Conservation (phyloP, 1,139 yeast species). For the Blastobotrys petasosporus region DNA sequence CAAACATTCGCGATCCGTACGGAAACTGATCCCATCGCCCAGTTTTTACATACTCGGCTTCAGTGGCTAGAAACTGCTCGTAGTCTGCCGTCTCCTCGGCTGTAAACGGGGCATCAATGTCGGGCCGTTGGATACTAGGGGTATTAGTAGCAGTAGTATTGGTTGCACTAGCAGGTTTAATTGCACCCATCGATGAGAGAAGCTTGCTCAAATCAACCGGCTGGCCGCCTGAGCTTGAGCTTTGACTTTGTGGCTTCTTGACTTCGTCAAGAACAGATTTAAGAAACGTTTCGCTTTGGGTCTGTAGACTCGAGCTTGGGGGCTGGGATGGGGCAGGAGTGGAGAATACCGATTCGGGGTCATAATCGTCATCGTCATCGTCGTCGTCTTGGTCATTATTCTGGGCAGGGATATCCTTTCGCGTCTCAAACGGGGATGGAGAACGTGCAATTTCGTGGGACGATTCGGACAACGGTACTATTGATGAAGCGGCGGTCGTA, state of each 20-base stretch:
- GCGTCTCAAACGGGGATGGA: too few species aligned
- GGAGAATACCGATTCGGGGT: conserved; percentile 6
- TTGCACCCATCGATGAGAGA: conserved; percentile 28
- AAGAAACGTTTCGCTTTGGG: conserved; percentile 12
- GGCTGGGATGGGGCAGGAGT: background rate
- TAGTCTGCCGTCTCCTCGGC: conserved; percentile 49
- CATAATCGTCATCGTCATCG: conserved; percentile 9
- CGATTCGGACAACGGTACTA: too few species aligned
- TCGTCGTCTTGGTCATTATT: background rate
- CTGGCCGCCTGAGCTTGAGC: background rate
- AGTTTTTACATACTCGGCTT: conserved; percentile 41
- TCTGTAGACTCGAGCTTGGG: background rate
- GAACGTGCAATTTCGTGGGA: too few species aligned
- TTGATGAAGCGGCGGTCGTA: too few species aligned
- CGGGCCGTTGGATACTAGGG: conserved; percentile 1
- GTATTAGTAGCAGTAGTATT: background rate
- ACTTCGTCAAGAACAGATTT: conserved; percentile 15
- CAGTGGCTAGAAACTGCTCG: conserved; percentile 45
- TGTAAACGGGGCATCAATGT: conserved; percentile 40
- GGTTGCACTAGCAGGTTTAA: background rate
- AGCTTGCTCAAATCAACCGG: conserved; percentile 18
- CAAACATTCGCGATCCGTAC: conserved; percentile 69
- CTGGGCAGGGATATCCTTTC: too few species aligned
- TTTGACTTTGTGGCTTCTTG: conserved; percentile 3
- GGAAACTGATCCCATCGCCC: conserved; percentile 69